Percentiles rank a stretch among this genome's conserved stretches.
phyloP scores from a whole-genome alignment of 1,284 basidiomycete genomes.

The Boletus sp. region DNA sequence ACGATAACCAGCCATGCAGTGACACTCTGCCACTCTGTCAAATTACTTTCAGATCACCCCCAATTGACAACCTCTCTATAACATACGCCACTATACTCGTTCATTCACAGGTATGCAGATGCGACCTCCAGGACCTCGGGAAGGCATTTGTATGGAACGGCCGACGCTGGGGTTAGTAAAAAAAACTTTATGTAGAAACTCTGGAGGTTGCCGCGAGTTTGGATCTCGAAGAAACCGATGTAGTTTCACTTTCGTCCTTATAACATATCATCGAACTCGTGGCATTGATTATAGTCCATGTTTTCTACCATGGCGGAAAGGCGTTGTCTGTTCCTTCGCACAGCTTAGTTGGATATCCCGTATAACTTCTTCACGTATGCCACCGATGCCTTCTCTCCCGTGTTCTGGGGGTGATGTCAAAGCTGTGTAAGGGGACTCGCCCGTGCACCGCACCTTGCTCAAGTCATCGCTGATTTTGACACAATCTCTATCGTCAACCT shows the following conservation, averaged over 20 bases:
- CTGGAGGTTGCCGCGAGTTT: conserved; percentile 42
- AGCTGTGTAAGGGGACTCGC: not conserved
- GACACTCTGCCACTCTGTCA: conserved; percentile 49
- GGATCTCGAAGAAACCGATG: conserved; percentile 55
- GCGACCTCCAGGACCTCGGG: conserved; percentile 54
- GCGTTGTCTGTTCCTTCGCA: not conserved
- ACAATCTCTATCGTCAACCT: conserved; percentile 70
- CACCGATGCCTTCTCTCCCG: conserved; percentile 30
- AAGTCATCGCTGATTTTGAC: conserved; percentile 92
- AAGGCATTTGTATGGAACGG: conserved; percentile 62
- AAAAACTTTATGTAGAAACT: conserved; percentile 36
- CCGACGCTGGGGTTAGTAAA: conserved; percentile 44
- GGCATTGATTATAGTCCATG: not conserved
- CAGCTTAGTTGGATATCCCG: conserved; percentile 18
- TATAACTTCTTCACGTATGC: conserved; percentile 27
- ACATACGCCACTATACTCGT: conserved; percentile 24
- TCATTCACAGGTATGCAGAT: not conserved
- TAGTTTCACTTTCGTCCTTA: conserved; percentile 40
- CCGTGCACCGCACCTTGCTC: conserved; percentile 59
- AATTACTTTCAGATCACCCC: conserved; percentile 49
- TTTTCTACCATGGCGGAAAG: not conserved
- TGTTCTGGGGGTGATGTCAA: conserved; percentile 31
- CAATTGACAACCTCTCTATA: conserved; percentile 59
- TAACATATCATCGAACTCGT: not conserved
- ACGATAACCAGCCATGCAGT: conserved; percentile 55